Evolutionary conservation across 305 asterid genomes (phyloP), one percentile per base, ranked within the genome.

Genomic region (Caryopteris hybrid): DNA sequence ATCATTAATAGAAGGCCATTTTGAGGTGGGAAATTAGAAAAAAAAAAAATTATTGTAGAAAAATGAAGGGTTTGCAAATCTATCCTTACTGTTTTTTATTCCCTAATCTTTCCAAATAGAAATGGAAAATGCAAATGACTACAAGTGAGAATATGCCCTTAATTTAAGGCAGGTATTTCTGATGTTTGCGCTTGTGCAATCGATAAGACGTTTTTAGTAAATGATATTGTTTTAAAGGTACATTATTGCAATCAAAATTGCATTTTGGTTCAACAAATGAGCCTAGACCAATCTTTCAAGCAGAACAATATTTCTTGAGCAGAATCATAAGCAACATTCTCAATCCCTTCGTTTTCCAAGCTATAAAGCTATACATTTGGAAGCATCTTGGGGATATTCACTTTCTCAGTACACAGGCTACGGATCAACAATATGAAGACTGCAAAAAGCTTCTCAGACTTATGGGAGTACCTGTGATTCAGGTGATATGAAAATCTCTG

Each of bases 381-480:
- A 39, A 52, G 74, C 59, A 70, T 13, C 42, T 47, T 58, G 70
- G 58, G 36, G 42, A 27, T 33, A 55, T 64, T 80, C 55, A 51
- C 18, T 14, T 52, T 45, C 47, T 2, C 60, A 60, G 69, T 33
- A 69, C 68, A 64, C 83, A 89, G 97, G 96, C 89, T 22, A 91
- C 97, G 3, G 62, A 70, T 65, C 87, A 88, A 76, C 99, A 94
- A 76, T 89, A 91, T 57, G 96, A 89, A 50, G 99, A 94, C 71
- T 94, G 99, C 90, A 91, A 83, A 74, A 89, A 80, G 66, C 99
- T 94, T 79, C 95, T 94, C 51, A 76, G 85, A 77, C 93, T 94
- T 69, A 89, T 91, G 99, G 99, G 99, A 57, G 96, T 94, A 21
- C 99, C 99, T 20, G 96, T 89, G 34, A 77, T 94, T 70, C 98